Base-by-base conservation (phyloP, 177 flowering plant genomes). In the Vitis hybrid region DNA sequence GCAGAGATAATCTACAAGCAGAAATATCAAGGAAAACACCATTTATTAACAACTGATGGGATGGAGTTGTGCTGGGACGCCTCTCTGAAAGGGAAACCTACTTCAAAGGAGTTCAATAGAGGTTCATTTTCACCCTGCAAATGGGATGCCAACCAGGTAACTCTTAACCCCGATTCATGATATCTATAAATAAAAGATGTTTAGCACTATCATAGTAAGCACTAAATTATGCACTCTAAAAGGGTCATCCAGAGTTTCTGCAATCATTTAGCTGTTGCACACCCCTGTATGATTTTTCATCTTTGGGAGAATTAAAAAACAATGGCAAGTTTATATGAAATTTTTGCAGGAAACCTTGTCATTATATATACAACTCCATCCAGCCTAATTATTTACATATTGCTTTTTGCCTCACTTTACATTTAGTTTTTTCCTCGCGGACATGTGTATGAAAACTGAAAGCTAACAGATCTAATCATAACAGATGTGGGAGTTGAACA, bases 401-500 rank as follows among this genome's bases (percentile, higher is more conserved):
- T 34, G 45, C 45, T 34, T 34, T 34, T 34, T 34, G 26, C 26
- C 26, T 26, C 26, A 2, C 45, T 34, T 34, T 34, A 34, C 45
- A 34, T 59, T 59, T 21, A 19, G 10, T 59, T 18, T 59, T 17
- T 48, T 62, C 64, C 13, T 13, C 13, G 0, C 6, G 4, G 4
- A 18, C n/a, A 5, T 12, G 5, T 32, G 32, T 15, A 10, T 2
- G 40, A 19, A 48, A 34, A 17, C 26, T 70, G 26, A 54, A 59
- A 72, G 18, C 65, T 74, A 56, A 75, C 23, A 26, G 32, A 14
- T 54, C 52, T 55, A 54, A 2, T 48, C 8, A 74, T 54, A 34
- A 55, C 92, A 93, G 97, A 82, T 89, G 85, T 93, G 98, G 98
- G 82, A 89, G 76, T 70, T 87, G 66, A 80, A 71, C 64, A 19